Evolutionary conservation across 306 rosid species (phyloP).

Genomic region (Cicer bijugum): DNA sequence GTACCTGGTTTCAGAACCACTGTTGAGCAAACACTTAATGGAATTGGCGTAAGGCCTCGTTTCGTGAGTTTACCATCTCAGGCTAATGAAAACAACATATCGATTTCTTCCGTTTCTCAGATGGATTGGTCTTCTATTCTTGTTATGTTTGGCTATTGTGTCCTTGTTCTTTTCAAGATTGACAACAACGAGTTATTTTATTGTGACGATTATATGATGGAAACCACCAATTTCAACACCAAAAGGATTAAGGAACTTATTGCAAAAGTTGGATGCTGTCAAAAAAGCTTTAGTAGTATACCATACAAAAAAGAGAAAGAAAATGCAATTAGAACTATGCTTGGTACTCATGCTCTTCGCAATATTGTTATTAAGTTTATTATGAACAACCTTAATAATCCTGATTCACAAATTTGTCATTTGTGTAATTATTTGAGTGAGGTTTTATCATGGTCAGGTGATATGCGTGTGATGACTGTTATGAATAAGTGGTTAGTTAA

Average conservation of each 20-base stretch:
- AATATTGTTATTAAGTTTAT: neutral
- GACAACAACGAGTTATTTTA: neutral
- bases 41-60: neutral
- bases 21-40: neutral
- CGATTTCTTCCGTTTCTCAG: neutral
- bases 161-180: neutral
- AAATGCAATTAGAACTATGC: neutral
- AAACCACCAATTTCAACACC: no score
- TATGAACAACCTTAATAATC: neutral
- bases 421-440: neutral
- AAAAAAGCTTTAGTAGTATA: no score
- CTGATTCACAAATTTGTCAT: neutral
- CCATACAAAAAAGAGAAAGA: neutral
- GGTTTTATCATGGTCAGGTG: neutral
- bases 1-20: neutral
- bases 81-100: neutral
- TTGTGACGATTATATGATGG: no score
- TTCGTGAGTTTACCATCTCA: constrained; percentile 4
- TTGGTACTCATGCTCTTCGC: neutral
- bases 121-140: neutral
- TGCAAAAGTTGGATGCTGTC: neutral
- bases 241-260: no score
- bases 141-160: neutral
- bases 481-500: neutral
- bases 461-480: neutral